Base-by-base conservation (phyloP, 2,329 filamentous ascomycete species). In the Cyphellophora attinorum region DNA sequence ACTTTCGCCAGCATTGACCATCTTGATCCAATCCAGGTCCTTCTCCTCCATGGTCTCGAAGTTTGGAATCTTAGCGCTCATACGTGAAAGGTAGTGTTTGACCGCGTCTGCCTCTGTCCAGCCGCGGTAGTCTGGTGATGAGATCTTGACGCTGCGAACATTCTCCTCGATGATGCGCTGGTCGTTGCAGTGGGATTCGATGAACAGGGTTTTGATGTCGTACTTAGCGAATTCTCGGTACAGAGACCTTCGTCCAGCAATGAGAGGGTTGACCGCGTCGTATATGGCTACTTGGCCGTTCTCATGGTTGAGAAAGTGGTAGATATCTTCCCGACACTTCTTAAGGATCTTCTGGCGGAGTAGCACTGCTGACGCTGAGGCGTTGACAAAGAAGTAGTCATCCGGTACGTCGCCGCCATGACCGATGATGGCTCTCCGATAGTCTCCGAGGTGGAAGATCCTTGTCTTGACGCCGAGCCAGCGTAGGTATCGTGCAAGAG, bases 231-330 rank as follows among this genome's bases (percentile, higher is more conserved):
- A 94, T 53, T 98, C 91, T 60, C 93, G 94, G 4, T 86, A 88
- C 12, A 98, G 67, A 8, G 85, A 82, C 37, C 81, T 76, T 30
- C 91, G 77, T 11, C 86, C 88, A 38, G 74, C 77, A 13, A 85
- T 79, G 13, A 91, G 79, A 4, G 89, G 88, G 51, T 98, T 98
- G 12, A 98, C 93, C 17, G 93, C 91, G 60, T 98, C 91, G 56
- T 96, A 98, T 40, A 98, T 96, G 37, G 91, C 91, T 36, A 98
- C 89, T 55, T 98, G 91, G 10, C 91, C 91, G 50, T 96, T 96
- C 53, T 96, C 91, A 48, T 95, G 83, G 52, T 96, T 93, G 29
- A 98, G 66, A 69, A 94, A 98, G 36, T 82, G 80, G 54, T 95
- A 94, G 38, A 98, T 95, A 53, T 98, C 91, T 55, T 96, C 88